Evolutionary conservation across 139 green algal species (phyloP).

Genomic region (Closterium sp.): DNA sequence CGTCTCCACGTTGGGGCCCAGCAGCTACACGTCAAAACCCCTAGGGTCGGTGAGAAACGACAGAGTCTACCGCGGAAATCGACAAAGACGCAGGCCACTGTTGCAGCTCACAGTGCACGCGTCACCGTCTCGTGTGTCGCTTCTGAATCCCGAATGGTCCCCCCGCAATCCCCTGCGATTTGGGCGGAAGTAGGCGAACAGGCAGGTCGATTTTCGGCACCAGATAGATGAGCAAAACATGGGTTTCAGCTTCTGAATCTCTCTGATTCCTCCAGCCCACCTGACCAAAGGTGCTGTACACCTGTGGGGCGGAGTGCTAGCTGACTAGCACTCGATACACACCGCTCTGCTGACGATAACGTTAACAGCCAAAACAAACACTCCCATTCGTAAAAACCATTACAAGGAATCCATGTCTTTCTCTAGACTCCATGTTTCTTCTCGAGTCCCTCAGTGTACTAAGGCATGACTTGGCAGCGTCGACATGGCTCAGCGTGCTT

Average conservation of each 20-base stretch:
- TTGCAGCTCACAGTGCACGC: neutral
- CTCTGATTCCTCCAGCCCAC: neutral
- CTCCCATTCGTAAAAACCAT: no score
- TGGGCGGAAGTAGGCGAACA: neutral
- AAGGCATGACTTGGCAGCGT: no score
- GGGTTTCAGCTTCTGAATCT: neutral
- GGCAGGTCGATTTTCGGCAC: neutral
- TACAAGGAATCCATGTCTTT: no score
- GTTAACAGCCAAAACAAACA: no score
- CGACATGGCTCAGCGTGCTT: no score
- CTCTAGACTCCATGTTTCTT: no score
- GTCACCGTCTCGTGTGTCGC: neutral
- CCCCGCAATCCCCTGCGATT: neutral
- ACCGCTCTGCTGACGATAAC: neutral
- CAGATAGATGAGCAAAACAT: neutral
- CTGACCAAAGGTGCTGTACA: neutral
- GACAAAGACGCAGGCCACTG: neutral
- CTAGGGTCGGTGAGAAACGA: neutral
- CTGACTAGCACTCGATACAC: neutral
- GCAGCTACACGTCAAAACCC: neutral
- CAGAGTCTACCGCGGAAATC: neutral
- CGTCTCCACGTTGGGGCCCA: neutral
- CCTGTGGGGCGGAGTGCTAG: neutral
- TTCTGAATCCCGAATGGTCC: neutral
- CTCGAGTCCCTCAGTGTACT: no score